These are phyloP conservation scores for Cercospora nicotianae DNA, from an alignment of 2,329 filamentous ascomycete genomes.

Conservation along the genomic window DNA sequence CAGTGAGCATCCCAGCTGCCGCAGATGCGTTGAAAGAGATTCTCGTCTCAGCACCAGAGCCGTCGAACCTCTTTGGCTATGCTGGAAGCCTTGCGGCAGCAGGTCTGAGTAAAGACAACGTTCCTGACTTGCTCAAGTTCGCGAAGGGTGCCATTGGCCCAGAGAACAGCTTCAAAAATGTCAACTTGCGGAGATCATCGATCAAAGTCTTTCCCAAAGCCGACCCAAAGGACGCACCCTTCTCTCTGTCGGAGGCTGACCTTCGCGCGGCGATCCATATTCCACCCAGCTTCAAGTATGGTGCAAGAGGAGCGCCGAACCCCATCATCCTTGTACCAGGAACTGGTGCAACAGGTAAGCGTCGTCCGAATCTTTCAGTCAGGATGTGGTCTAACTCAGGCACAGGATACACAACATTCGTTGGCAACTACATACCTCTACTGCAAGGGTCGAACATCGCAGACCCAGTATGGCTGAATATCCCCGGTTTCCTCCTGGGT, in stretches of 20 bases:
- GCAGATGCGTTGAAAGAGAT: slow-evolving; percentile 27
- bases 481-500: not conserved
- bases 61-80: slow-evolving; percentile 22
- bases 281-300: not conserved
- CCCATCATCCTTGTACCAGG: not conserved
- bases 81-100: slow-evolving; percentile 31
- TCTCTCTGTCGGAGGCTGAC: not conserved
- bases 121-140: slow-evolving; percentile 23
- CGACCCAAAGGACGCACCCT: not conserved
- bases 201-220: not conserved
- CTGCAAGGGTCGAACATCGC: not conserved
- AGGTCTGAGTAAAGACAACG: slow-evolving; percentile 35
- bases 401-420: not conserved
- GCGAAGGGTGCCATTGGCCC: slow-evolving; percentile 27
- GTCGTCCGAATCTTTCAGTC: not conserved
- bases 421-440: not conserved
- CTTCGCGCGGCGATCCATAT: not conserved
- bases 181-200: slow-evolving; percentile 28
- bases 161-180: slow-evolving; percentile 31
- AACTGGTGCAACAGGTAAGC: not conserved
- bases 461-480: not conserved
- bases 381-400: not conserved
- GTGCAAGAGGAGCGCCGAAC: not conserved
- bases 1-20: slow-evolving; percentile 6
- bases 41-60: slow-evolving; percentile 20